Conservation (phyloP, 805 yeast genomes). For the Saccharomycopsis fodiens region DNA sequence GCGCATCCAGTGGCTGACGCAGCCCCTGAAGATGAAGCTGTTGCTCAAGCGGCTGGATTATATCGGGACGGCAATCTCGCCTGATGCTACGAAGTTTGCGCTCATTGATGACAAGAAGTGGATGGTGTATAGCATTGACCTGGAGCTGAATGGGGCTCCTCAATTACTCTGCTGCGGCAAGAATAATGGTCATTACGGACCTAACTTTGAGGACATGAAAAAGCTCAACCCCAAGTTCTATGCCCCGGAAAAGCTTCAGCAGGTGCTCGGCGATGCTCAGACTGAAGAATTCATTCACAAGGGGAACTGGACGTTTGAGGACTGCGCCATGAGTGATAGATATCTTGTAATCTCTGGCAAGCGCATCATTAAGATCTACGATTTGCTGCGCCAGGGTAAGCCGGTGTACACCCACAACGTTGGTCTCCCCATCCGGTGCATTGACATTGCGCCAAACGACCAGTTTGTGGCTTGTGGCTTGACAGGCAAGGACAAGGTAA, state of each 20-base stretch:
- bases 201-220: slow-evolving; percentile 34
- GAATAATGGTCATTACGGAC: slow-evolving; percentile 61
- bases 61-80: slow-evolving; percentile 53
- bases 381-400: slow-evolving; percentile 47
- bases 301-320: slow-evolving; percentile 19
- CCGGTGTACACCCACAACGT: slow-evolving; percentile 64
- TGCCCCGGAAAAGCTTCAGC: slow-evolving; percentile 4
- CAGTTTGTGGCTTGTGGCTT: slow-evolving; percentile 70
- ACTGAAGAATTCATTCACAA: slow-evolving; percentile 27
- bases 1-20: slow-evolving; percentile 45
- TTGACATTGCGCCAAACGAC: slow-evolving; percentile 62
- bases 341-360: slow-evolving; percentile 59
- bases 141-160: slow-evolving; percentile 42
- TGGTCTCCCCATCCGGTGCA: slow-evolving; percentile 70
- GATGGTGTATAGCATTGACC: slow-evolving; percentile 58
- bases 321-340: slow-evolving; percentile 17
- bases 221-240: slow-evolving; percentile 22
- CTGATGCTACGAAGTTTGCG: slow-evolving; percentile 57
- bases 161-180: slow-evolving; percentile 57
- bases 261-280: slow-evolving; percentile 25
- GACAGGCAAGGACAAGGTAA: slow-evolving; percentile 56
- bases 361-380: slow-evolving; percentile 63
- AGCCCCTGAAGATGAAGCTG: slow-evolving; percentile 30
- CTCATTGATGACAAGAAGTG: slow-evolving; percentile 61
- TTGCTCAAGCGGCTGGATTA: slow-evolving; percentile 18